Conservation (phyloP, 2,329 filamentous ascomycete species). For the Curvularia hawaiiensis region DNA sequence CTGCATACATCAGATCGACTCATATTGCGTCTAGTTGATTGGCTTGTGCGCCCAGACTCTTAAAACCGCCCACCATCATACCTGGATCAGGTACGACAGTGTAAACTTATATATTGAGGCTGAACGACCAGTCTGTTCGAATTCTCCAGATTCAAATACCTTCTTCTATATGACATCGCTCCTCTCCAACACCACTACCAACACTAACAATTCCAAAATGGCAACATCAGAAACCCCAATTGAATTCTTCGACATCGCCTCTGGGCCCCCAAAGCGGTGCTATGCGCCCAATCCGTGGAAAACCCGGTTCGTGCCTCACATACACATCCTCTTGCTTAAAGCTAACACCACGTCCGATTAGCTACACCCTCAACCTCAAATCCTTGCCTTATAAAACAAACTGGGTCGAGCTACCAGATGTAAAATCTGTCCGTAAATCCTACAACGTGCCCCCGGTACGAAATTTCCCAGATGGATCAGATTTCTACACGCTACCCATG, state of each 20-base stretch:
- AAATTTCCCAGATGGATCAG: constrained; percentile 60
- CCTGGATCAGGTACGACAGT: not conserved
- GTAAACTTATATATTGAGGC: not conserved
- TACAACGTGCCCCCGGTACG: constrained; percentile 57
- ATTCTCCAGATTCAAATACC: not conserved
- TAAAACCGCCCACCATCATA: too few species aligned
- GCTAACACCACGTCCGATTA: not conserved
- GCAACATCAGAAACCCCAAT: not conserved
- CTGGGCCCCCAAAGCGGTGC: constrained; percentile 43
- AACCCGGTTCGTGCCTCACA: constrained; percentile 34
- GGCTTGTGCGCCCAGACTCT: not conserved
- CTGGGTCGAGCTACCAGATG: constrained; percentile 61
- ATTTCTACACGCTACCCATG: constrained; percentile 66
- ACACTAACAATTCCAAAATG: not conserved
- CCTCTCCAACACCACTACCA: not conserved
- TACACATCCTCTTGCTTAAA: not conserved
- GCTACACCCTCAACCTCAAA: constrained; percentile 57
- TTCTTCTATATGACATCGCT: not conserved
- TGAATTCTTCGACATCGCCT: constrained; percentile 55
- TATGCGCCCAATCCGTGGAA: constrained; percentile 58
- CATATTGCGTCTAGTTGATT: not conserved
- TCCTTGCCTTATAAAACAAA: constrained; percentile 51
- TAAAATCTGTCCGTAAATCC: constrained; percentile 53
- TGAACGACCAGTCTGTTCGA: not conserved
- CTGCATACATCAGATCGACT: constrained; percentile 1